Evolutionary conservation across 192 early-diverging fungal species (phyloP).

Genomic region (Rhizophagus sp.): DNA sequence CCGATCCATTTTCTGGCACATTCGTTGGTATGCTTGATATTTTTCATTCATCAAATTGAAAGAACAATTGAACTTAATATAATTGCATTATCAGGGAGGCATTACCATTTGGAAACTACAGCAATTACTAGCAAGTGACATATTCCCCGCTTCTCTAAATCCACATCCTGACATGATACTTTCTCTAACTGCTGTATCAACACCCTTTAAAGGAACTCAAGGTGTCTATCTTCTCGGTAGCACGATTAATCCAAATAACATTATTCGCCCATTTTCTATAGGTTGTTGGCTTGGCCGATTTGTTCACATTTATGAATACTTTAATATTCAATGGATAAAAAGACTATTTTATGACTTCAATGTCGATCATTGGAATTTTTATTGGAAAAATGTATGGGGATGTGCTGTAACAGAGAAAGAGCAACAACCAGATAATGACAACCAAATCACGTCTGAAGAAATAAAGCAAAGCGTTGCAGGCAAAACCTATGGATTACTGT

Average conservation of each 20-base stretch:
- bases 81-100: slow-evolving; percentile 8
- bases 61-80: too few relatives aligned
- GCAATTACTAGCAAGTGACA: not conserved
- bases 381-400: not conserved
- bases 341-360: slow-evolving; percentile 10
- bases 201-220: slow-evolving; percentile 18
- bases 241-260: not conserved
- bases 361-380: slow-evolving; percentile 24
- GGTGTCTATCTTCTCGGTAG: not conserved
- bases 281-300: slow-evolving; percentile 18
- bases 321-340: slow-evolving; percentile 23
- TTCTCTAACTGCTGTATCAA: slow-evolving; percentile 9
- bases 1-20: slow-evolving; percentile 17
- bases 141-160: not conserved
- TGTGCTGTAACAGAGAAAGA: not conserved
- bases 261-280: slow-evolving; percentile 9
- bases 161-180: slow-evolving; percentile 26
- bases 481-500: not conserved
- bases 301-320: slow-evolving; percentile 23
- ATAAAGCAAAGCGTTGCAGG: not conserved
- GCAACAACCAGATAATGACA: too few relatives aligned
- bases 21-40: slow-evolving; percentile 1
- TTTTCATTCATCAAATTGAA: too few relatives aligned
- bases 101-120: slow-evolving; percentile 24
- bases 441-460: not conserved